phyloP scores from a whole-genome alignment of 805 yeast genomes.

The Candida nemodendra region DNA sequence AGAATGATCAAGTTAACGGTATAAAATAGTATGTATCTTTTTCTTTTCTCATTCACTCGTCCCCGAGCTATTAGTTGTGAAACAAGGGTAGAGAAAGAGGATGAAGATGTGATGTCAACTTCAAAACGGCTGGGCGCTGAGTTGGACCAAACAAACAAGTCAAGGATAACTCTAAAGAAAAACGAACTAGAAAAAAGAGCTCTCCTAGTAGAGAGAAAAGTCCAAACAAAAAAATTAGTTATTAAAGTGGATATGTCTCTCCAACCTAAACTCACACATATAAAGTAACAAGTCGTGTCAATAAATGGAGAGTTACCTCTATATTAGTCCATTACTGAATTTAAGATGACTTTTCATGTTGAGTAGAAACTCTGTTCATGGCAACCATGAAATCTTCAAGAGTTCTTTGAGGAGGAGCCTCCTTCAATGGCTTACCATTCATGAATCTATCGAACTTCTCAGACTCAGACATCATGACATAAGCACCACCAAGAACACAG shows the following conservation, averaged over 20 bases:
- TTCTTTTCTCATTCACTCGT: slow-evolving; percentile 1
- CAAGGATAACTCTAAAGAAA: slow-evolving; percentile 6
- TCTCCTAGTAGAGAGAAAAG: slow-evolving; percentile 6
- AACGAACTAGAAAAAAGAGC: slow-evolving; percentile 5
- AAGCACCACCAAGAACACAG: slow-evolving; percentile 95
- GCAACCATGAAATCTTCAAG: slow-evolving; percentile 82
- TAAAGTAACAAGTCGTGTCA: slow-evolving; percentile 2
- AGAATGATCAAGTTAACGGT: too few relatives aligned
- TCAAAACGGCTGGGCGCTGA: too few relatives aligned
- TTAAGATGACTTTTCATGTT: slow-evolving; percentile 78
- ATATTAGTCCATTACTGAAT: slow-evolving; percentile 13
- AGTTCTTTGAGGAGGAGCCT: slow-evolving; percentile 60
- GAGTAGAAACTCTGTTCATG: slow-evolving; percentile 87
- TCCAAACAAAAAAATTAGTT: slow-evolving; percentile 15
- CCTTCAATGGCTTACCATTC: slow-evolving; percentile 73
- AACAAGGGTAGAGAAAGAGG: not conserved
- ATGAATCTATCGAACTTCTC: slow-evolving; percentile 77
- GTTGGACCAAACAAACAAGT: too few relatives aligned
- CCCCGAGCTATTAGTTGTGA: slow-evolving; percentile 1
- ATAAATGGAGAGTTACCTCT: slow-evolving; percentile 15
- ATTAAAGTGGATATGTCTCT: slow-evolving; percentile 12
- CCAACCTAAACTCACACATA: slow-evolving; percentile 9
- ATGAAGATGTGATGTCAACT: slow-evolving; percentile 3
- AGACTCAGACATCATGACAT: slow-evolving; percentile 87
- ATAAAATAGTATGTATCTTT: slow-evolving; percentile 7